phyloP scores from a whole-genome alignment of 2,329 filamentous ascomycete species.

The Fonsecaea pugnacius region DNA sequence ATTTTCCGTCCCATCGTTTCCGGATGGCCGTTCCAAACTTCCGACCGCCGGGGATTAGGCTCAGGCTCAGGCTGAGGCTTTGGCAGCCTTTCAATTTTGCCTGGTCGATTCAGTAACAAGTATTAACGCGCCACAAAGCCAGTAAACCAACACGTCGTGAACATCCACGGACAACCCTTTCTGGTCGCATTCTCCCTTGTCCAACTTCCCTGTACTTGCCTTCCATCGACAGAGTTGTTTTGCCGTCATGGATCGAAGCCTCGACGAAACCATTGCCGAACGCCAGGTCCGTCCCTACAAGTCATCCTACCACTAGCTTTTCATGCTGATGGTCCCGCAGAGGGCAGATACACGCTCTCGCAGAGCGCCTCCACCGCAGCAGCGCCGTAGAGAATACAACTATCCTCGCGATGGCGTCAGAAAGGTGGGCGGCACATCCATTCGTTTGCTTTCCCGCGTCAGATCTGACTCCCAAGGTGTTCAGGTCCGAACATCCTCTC shows the following conservation, averaged over 20 bases:
- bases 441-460: conserved; percentile 49
- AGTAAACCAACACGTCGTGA: neutral
- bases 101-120: neutral
- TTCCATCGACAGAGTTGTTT: neutral
- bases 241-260: conserved; percentile 63
- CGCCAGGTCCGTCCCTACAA: conserved; percentile 56
- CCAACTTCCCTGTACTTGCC: neutral
- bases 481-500: conserved; percentile 34
- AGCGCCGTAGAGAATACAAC: conserved; percentile 52
- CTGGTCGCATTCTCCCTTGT: neutral
- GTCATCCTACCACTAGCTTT: conserved; percentile 1
- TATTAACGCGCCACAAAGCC: neutral
- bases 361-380: conserved; percentile 39
- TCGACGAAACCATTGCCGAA: conserved; percentile 68
- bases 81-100: neutral
- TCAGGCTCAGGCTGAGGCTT: neutral
- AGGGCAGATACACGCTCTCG: conserved; percentile 40
- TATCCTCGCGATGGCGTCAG: conserved; percentile 82
- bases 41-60: neutral
- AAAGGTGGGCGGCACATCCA: conserved; percentile 67
- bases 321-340: conserved; percentile 15
- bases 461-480: conserved; percentile 33
- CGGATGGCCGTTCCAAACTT: neutral
- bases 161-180: neutral
- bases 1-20: neutral